Conservation (phyloP, 192 early-diverging fungal genomes). For the Gorgonomyces haynaldii region DNA sequence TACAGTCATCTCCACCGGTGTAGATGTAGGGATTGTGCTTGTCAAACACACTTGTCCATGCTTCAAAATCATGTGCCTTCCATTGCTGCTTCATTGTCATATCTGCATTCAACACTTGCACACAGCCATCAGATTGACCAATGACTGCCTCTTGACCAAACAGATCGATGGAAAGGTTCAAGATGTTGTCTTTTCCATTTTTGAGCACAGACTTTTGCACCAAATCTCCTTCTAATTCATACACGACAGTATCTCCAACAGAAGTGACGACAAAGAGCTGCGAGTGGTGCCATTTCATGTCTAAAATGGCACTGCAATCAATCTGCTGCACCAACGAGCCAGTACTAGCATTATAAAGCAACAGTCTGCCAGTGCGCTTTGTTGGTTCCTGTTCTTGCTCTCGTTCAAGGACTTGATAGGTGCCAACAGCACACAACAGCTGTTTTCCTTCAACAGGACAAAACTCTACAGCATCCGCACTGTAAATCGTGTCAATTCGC, state of each 20-base stretch:
- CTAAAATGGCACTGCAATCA: slow-evolving; percentile 35
- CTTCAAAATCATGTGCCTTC: slow-evolving; percentile 81
- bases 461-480: slow-evolving; percentile 43
- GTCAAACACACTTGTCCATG: slow-evolving; percentile 89
- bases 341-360: slow-evolving; percentile 18
- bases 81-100: slow-evolving; percentile 37
- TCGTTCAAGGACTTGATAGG: slow-evolving; percentile 34
- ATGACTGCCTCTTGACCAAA: slow-evolving; percentile 32
- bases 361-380: slow-evolving; percentile 51
- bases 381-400: slow-evolving; percentile 20
- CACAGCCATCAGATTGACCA: slow-evolving; percentile 67
- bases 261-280: slow-evolving; percentile 10
- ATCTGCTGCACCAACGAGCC: slow-evolving; percentile 35
- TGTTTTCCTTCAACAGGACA: slow-evolving; percentile 18
- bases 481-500: slow-evolving; percentile 37
- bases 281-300: slow-evolving; percentile 49
- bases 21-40: slow-evolving; percentile 69
- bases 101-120: slow-evolving; percentile 34
- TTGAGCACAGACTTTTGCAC: neutral
- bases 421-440: slow-evolving; percentile 30
- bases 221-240: neutral
- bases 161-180: slow-evolving; percentile 3
- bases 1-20: slow-evolving; percentile 77
- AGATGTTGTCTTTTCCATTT: neutral
- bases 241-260: slow-evolving; percentile 8